These are phyloP conservation scores for Tilletia setariae DNA, from an alignment of 1,284 basidiomycete species.

Conservation along the genomic window DNA sequence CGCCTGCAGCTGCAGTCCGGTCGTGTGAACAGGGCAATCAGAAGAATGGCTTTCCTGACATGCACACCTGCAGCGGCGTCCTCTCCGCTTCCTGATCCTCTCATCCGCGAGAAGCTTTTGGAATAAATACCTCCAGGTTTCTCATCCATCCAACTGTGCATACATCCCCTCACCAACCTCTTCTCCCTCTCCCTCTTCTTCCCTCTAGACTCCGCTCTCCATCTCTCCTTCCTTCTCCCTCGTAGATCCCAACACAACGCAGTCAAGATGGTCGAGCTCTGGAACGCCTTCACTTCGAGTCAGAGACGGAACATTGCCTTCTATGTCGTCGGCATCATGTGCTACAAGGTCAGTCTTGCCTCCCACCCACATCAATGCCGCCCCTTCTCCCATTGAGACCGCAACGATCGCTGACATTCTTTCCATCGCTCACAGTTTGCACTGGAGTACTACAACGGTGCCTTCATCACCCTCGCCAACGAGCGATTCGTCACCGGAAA, in stretches of 20 bases:
- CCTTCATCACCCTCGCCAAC: slow-evolving; percentile 49
- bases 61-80: too few relatives aligned
- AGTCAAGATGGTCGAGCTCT: slow-evolving; percentile 12
- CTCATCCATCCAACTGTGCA: neutral
- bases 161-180: neutral
- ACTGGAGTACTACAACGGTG: slow-evolving; percentile 39
- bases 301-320: slow-evolving; percentile 44
- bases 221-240: neutral
- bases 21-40: too few relatives aligned
- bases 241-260: neutral
- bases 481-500: slow-evolving; percentile 38
- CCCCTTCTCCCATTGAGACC: neutral
- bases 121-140: neutral
- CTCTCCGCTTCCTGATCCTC: too few relatives aligned
- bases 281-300: slow-evolving; percentile 33
- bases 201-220: neutral
- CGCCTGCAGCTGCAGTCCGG: too few relatives aligned
- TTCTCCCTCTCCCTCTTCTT: neutral
- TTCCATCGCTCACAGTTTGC: slow-evolving; percentile 17
- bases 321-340: slow-evolving; percentile 45
- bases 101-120: neutral
- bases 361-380: neutral
- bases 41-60: too few relatives aligned
- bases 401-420: neutral
- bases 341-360: slow-evolving; percentile 34